These are phyloP conservation scores for Tetratostichococcus sp. DNA, from an alignment of 139 green algal genomes.

Conservation along the genomic window DNA sequence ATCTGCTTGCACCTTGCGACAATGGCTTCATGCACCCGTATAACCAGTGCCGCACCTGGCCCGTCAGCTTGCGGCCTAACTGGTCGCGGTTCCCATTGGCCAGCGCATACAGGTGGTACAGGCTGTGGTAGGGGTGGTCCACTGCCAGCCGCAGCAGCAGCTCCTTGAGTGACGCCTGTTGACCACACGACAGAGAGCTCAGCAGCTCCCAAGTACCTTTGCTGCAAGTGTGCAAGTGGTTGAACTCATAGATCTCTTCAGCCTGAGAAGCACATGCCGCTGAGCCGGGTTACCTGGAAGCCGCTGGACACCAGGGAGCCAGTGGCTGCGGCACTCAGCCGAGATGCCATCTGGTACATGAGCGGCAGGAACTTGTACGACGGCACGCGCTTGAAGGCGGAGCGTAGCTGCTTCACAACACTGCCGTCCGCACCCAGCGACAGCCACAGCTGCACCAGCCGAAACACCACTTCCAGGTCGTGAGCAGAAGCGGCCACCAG, in stretches of 20 bases:
- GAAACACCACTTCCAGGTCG: conserved; percentile 64
- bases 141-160: conserved; percentile 56
- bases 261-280: too few relatives aligned
- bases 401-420: conserved; percentile 35
- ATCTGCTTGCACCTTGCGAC: too few relatives aligned
- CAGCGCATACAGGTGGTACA: conserved; percentile 76
- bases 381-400: conserved; percentile 47
- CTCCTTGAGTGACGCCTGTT: conserved; percentile 27
- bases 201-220: too few relatives aligned
- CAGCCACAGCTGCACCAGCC: conserved; percentile 75
- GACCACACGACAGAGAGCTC: too few relatives aligned
- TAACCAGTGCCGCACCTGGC: too few relatives aligned
- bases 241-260: too few relatives aligned
- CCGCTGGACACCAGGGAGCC: conserved; percentile 8
- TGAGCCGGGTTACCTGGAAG: conserved; percentile 3
- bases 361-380: conserved; percentile 88
- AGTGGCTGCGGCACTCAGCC: conserved; percentile 29
- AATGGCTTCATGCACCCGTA: too few relatives aligned
- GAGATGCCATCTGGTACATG: conserved; percentile 82
- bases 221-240: too few relatives aligned
- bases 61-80: conserved; percentile 12
- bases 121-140: conserved; percentile 83
- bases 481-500: conserved; percentile 49
- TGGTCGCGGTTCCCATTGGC: conserved; percentile 52
- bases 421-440: conserved; percentile 12